Evolutionary conservation across 495 filamentous ascomycete species (phyloP).

Genomic region (Penicillium bovifimosum): DNA sequence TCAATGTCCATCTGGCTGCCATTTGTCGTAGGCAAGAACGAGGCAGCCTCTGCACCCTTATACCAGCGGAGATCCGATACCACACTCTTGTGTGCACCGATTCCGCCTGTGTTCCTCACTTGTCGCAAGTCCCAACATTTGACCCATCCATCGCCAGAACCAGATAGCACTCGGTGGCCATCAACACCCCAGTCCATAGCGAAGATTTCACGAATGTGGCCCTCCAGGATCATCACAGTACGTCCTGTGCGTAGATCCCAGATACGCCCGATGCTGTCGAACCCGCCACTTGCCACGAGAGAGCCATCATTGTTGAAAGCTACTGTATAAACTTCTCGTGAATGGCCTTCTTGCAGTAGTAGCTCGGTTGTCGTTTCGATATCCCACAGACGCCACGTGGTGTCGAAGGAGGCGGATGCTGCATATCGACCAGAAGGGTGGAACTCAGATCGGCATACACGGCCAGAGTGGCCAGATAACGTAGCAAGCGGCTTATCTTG

Average conservation of each 20-base stretch:
- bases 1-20: slow-evolving; percentile 51
- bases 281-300: slow-evolving; percentile 78
- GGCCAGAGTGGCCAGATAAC: slow-evolving; percentile 75
- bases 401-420: slow-evolving; percentile 91
- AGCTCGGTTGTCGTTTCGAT: slow-evolving; percentile 77
- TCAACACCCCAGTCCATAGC: slow-evolving; percentile 89
- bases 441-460: slow-evolving; percentile 89
- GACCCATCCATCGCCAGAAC: slow-evolving; percentile 90
- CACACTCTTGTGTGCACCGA: slow-evolving; percentile 87
- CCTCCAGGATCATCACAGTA: slow-evolving; percentile 93
- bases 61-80: slow-evolving; percentile 94
- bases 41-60: slow-evolving; percentile 70
- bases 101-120: slow-evolving; percentile 71
- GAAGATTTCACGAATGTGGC: slow-evolving; percentile 89
- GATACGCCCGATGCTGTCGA: slow-evolving; percentile 90
- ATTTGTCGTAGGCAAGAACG: slow-evolving; percentile 47
- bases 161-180: slow-evolving; percentile 80
- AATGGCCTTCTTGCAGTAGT: slow-evolving; percentile 90
- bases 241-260: slow-evolving; percentile 96
- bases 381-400: slow-evolving; percentile 97
- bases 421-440: slow-evolving; percentile 88
- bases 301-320: slow-evolving; percentile 88
- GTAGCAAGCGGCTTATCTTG: slow-evolving; percentile 79
- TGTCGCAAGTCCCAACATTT: slow-evolving; percentile 97
- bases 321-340: slow-evolving; percentile 82